Evolutionary conservation across 2,329 filamentous ascomycete species (phyloP).

Genomic region (Alternaria infectoria): DNA sequence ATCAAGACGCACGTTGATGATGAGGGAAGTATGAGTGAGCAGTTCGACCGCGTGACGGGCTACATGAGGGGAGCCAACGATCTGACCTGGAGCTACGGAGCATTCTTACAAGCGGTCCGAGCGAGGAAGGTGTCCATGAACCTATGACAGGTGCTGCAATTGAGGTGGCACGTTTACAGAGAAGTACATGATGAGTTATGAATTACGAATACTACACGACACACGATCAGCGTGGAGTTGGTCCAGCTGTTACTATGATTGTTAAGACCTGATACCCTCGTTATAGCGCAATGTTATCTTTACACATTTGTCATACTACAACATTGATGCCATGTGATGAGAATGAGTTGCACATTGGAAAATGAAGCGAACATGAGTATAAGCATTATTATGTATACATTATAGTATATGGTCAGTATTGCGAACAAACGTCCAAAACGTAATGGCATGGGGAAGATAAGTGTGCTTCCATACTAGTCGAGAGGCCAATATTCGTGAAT

Average conservation of each 20-base stretch:
- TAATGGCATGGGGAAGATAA: fast-evolving
- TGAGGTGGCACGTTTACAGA: not conserved
- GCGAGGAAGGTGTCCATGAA: slow-evolving; percentile 33
- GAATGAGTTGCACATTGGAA: not conserved
- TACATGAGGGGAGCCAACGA: slow-evolving; percentile 51
- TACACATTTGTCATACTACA: not conserved
- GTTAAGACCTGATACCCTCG: slow-evolving; percentile 7
- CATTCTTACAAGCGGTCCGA: slow-evolving; percentile 49
- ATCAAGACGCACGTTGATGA: slow-evolving; percentile 48
- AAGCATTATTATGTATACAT: not conserved
- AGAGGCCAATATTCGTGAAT: slow-evolving; percentile 27
- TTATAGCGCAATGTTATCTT: not conserved
- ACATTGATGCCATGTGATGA: fast-evolving
- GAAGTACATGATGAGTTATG: slow-evolving; percentile 15
- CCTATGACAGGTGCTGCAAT: slow-evolving; percentile 5
- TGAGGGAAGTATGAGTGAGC: slow-evolving; percentile 52
- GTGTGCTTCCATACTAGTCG: not conserved
- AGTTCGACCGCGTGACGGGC: slow-evolving; percentile 51
- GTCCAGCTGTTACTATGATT: not conserved
- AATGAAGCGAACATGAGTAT: not conserved
- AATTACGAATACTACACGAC: slow-evolving; percentile 4
- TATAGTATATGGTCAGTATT: not conserved
- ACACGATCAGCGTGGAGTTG: not conserved
- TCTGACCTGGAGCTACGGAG: slow-evolving; percentile 56
- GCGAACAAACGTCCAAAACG: not conserved